phyloP scores from a whole-genome alignment of 768 basidiomycete genomes.

The Nidularia pulvinata region DNA sequence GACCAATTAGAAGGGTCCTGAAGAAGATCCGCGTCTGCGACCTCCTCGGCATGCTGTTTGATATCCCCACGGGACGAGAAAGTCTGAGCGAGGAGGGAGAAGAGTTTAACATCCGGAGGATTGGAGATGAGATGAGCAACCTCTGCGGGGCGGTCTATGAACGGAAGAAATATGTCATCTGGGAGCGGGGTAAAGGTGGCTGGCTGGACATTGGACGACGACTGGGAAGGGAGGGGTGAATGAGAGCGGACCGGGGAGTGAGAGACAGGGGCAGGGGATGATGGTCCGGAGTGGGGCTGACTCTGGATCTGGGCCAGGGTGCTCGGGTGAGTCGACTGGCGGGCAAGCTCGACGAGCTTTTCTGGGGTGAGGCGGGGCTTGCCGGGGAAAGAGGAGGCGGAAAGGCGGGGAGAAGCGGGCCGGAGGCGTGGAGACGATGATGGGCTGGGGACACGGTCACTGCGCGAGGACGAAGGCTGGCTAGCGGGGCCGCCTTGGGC shows the following conservation, averaged over 20 bases:
- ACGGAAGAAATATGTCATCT: conserved; percentile 80
- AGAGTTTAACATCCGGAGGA: conserved; percentile 68
- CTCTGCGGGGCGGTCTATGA: conserved; percentile 80
- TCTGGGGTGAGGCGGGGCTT: conserved; percentile 66
- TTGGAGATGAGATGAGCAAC: conserved; percentile 66
- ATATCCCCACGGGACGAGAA: conserved; percentile 33
- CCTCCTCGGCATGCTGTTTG: conserved; percentile 12
- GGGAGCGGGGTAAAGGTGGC: conserved; percentile 77
- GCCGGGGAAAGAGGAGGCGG: conserved; percentile 27
- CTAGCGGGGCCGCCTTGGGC: conserved; percentile 18
- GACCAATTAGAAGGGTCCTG: conserved; percentile 72
- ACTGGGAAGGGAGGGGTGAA: conserved; percentile 8
- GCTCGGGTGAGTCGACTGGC: conserved; percentile 49
- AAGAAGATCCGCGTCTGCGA: conserved; percentile 24
- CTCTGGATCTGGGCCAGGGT: conserved; percentile 9
- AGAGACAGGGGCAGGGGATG: conserved; percentile 24
- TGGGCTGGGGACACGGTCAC: conserved; percentile 18
- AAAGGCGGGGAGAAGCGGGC: conserved; percentile 44
- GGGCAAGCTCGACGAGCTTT: conserved; percentile 74
- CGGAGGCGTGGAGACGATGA: conserved; percentile 45
- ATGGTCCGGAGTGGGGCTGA: conserved; percentile 4
- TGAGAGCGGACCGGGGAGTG: conserved; percentile 13
- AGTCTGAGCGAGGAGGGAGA: conserved; percentile 73
- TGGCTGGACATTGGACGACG: conserved; percentile 26
- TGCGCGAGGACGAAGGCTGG: conserved; percentile 21